Evolutionary conservation across 2,329 filamentous ascomycete genomes (phyloP).

Genomic region (Akanthomyces muscarius): DNA sequence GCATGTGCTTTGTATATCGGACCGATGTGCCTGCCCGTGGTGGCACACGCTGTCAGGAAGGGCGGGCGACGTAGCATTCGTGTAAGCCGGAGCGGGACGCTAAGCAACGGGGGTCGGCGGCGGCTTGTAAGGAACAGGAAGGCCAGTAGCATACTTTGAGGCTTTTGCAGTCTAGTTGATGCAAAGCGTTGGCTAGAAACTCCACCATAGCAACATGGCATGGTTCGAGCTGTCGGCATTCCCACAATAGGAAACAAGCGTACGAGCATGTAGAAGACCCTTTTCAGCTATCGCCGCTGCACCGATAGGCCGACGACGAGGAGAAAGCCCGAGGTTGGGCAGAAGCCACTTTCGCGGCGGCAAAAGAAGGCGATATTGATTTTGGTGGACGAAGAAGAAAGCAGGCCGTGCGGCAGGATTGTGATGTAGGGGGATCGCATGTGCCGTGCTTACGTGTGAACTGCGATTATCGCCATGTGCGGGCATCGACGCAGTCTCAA

Average conservation of each 20-base stretch:
- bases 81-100: slow-evolving; percentile 4
- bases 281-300: neutral
- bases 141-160: neutral
- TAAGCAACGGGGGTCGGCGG: neutral
- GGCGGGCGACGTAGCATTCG: slow-evolving; percentile 5
- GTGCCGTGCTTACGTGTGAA: slow-evolving; percentile 29
- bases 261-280: neutral
- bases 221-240: neutral
- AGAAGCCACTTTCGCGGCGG: no score
- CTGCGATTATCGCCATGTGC: slow-evolving; percentile 30
- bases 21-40: neutral
- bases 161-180: neutral
- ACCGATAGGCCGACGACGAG: neutral
- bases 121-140: slow-evolving; percentile 10
- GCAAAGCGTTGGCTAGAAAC: no score
- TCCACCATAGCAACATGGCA: neutral
- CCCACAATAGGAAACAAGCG: neutral
- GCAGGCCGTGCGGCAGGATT: neutral
- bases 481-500: neutral
- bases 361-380: neutral
- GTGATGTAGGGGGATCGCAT: neutral
- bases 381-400: neutral
- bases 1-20: neutral
- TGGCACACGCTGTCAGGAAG: neutral
- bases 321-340: no score